Evolutionary conservation across 169 alveolate species (phyloP).

Genomic region (Condylostoma magnum): DNA sequence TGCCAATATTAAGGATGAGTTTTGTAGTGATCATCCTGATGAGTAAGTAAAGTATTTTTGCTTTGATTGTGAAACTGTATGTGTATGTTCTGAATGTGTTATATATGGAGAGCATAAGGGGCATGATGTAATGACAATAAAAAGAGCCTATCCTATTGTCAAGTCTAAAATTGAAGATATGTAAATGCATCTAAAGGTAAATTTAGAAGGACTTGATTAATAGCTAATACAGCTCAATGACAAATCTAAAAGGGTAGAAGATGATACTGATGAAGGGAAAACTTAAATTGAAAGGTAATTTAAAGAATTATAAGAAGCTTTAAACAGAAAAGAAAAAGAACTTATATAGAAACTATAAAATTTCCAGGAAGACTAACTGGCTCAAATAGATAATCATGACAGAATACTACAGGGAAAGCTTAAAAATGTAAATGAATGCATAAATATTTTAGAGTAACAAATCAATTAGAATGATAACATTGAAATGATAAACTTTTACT

Average conservation of each 20-base stretch:
- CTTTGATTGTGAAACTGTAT: constrained; percentile 69
- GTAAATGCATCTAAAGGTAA: constrained; percentile 14
- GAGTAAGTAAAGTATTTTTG: constrained; percentile 75
- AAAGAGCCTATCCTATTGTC: constrained; percentile 77
- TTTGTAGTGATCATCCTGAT: constrained; percentile 75
- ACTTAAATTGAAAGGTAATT: not conserved
- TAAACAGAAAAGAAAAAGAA: constrained; percentile 19
- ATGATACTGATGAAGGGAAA: not conserved
- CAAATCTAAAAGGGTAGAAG: not conserved
- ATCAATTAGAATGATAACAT: not conserved
- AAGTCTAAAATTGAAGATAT: constrained; percentile 65
- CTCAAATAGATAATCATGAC: not conserved
- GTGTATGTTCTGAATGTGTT: constrained; percentile 83
- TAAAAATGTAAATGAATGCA: not conserved
- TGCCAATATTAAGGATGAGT: not conserved
- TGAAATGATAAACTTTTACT: not conserved
- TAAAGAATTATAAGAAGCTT: not conserved
- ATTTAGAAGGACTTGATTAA: not conserved
- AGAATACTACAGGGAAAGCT: not conserved
- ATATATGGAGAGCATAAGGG: constrained; percentile 79
- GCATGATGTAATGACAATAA: constrained; percentile 74
- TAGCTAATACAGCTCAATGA: not conserved
- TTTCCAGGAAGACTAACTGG: not conserved
- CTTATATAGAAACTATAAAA: not conserved
- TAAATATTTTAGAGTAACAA: not conserved